Base-by-base conservation (phyloP, 257 asterid species). In the Plectranthus barbatus region DNA sequence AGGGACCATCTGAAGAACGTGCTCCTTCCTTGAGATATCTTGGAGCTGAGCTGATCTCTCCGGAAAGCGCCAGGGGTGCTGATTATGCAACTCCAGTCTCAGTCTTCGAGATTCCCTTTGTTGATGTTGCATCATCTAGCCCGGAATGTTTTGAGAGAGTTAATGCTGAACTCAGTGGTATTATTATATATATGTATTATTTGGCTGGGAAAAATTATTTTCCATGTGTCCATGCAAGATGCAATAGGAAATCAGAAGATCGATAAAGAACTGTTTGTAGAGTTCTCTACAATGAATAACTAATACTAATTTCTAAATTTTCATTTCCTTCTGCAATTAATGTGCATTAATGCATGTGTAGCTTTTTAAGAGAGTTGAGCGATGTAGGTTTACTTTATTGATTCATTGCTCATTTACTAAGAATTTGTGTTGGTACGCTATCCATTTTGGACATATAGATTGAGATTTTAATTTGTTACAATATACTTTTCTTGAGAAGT, bases 121-220 rank as follows among this genome's bases (percentile, higher is more conserved):
- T 66, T 6, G 88, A 83, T 68, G 90, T 81, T 33, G 67, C 62
- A 9, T 71, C 84, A 44, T 68, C 79, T 66, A 63, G 77, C 61
- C 74, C 84, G 21, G 86, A 82, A 75, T 76, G 80, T 67, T 76
- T 78, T 59, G 84, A 72, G 66, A 76, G 78, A 69, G 89, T 78
- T 81, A 65, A 69, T 71, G 86, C 81, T 60, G 89, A 72, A 70
- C 81, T 84, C 36, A 78, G 72, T 60, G 97, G 99, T 92, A 85
- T 62, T 72, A n/a, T n/a, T n/a, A n/a, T n/a, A 48, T 57, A 63
- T 56, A 8, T 60, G 9, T 12, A 9, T 58, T 64, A 8, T 41
- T 59, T 41, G 18, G 29, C 40, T 33, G 19, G 37, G 39, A 12
- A 34, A 39, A 52, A 45, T 4, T 49, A 0, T 39, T n/a, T 26